Evolutionary conservation across 495 filamentous ascomycete genomes (phyloP), one percentile per base, ranked within the genome.

Genomic region (Aspergillus campestris): DNA sequence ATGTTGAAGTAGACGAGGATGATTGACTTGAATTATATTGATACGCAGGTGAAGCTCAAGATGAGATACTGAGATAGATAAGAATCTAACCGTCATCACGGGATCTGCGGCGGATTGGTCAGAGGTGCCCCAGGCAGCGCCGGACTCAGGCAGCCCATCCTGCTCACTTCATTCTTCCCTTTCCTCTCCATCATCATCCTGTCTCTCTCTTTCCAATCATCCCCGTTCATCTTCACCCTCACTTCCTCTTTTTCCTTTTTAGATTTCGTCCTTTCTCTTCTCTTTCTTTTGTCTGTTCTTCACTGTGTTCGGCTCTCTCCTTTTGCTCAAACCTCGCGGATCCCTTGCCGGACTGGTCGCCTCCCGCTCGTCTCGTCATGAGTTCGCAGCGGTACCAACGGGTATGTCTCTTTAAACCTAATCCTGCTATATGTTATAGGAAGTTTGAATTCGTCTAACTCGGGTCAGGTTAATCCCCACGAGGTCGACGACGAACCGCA

Each of bases 351-450:
- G 18, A 35, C 34, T 48, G 45, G 34, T 47, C 40, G 41, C 12
- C 40, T 33, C 45, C 51, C 56, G 69, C 66, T 67, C 63, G 60
- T 64, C 71, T 71, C 70, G 71, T 64, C 64, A 87, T 80, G 74
- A 88, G 83, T 75, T 74, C 84, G 60, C 86, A 87, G 71, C 81
- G 85, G 47, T 95, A 95, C 68, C 84, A 90, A 66, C 74, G 86
- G 75, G 88, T 92, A 78, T 46, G 82, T 70, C 13, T 43, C 30
- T 6, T 29, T 24, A 29, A 18, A 31, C 28, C 28, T 3, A 8
- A 10, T 41, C 28, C 24, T 12, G 24, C 8, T 28, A 24, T 24
- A 24, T 24, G 18, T 1, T 24, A 24, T 24, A 24, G 18, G 18
- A 24, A 2, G 4, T 24, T 1, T 24, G 8, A 40, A 14, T 12